These are phyloP conservation scores for Blastocystis sp. DNA, from an alignment of 352 stramenopile species.

Conservation along the genomic window DNA sequence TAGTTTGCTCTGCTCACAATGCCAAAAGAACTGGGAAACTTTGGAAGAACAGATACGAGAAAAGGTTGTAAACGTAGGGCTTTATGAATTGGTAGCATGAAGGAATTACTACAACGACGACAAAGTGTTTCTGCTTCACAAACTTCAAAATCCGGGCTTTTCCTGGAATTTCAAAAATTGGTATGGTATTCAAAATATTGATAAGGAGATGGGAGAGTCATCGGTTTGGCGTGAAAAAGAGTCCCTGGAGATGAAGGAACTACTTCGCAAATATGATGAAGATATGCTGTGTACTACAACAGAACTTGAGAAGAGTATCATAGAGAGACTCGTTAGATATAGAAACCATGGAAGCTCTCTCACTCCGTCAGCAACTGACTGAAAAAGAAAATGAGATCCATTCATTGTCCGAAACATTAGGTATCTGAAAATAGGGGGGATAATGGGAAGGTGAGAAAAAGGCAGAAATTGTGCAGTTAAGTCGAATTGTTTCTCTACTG, in stretches of 20 bases:
- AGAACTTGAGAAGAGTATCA: background rate
- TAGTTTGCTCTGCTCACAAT: background rate
- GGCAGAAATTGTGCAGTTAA: slow-evolving; percentile 7
- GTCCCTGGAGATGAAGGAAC: background rate
- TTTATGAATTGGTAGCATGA: background rate
- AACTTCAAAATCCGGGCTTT: background rate
- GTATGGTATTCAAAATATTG: background rate
- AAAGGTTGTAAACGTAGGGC: background rate
- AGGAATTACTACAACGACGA: background rate
- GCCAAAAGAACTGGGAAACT: background rate
- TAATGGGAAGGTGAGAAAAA: background rate
- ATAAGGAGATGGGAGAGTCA: background rate
- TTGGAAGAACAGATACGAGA: background rate
- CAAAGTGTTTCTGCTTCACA: background rate
- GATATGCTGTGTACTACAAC: background rate
- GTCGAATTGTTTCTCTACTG: background rate
- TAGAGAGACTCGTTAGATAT: background rate
- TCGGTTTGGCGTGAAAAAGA: background rate
- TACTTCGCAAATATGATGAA: background rate
- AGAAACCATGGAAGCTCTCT: background rate
- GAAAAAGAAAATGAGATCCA: background rate
- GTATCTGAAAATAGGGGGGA: background rate
- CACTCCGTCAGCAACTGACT: background rate
- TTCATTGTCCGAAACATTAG: background rate
- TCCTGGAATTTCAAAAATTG: background rate